Base-by-base conservation (phyloP, 1,284 basidiomycete genomes). In the Moniliella sp. region DNA sequence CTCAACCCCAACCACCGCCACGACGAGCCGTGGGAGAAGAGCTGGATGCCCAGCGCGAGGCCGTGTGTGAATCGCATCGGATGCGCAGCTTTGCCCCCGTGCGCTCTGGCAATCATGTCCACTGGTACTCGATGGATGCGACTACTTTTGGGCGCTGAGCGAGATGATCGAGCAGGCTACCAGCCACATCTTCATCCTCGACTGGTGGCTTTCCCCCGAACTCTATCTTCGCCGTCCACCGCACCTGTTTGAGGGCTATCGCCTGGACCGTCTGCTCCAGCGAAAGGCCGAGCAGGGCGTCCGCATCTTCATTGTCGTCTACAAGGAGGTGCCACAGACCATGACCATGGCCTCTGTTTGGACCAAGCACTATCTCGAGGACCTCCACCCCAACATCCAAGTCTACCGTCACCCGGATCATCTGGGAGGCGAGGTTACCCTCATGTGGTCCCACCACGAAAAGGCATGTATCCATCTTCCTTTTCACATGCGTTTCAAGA, bases 241-340 rank as follows among this genome's bases (percentile, higher is more conserved):
- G 2, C 76, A 78, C 0, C 65, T 72, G 46, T 70, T 78, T 50
- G 72, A 75, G 4, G 74, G 86, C 57, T 93, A 75, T 72, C 70
- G 84, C 12, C 68, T 93, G 16, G 84, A 93, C 57, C 65, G 74
- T 27, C 57, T 93, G 5, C 66, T 93, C 27, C 67, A 77, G 61
- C 71, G 76, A 36, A 91, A 91, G 62, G 86, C 86, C 0, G 67
- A 80, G 50, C 65, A 84, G 52, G 84, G 86, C 15, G 86, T 93
- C 36, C 77, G 75, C 58, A 65, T 93, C 33, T 79, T 83, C 61
- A 72, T 84, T 18, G 67, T 82, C 42, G 78, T 86, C 4, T 25
- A 16, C n/a, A 33, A 32, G 30, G 50, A 75, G 70, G 78, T 91
- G 34, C 76, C 76, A 0, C 75, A 80, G 62, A 82, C 81, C 1